Conservation (phyloP, 2,329 filamentous ascomycete species). For the Diatrype stigma region DNA sequence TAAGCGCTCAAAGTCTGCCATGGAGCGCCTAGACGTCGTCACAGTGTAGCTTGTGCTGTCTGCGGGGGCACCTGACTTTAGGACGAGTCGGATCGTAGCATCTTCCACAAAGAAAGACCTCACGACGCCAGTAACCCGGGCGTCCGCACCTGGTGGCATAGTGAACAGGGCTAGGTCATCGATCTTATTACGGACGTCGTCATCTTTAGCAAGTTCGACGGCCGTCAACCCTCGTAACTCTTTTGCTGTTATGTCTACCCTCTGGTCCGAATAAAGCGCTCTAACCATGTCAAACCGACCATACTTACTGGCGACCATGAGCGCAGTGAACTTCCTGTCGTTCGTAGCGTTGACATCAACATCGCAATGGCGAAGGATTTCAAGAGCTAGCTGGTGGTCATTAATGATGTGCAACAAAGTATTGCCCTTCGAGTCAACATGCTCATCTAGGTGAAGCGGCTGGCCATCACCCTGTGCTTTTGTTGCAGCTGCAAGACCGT, state of each 20-base stretch:
- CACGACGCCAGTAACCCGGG: constrained; percentile 86
- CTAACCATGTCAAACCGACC: constrained; percentile 91
- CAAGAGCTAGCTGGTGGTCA: constrained; percentile 70
- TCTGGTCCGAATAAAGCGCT: constrained; percentile 77
- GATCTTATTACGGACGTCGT: constrained; percentile 93
- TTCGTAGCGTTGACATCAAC: constrained; percentile 96
- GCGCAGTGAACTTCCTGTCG: constrained; percentile 87
- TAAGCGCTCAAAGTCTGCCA: constrained; percentile 87
- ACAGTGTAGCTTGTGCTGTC: constrained; percentile 81
- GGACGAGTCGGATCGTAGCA: constrained; percentile 82
- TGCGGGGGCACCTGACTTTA: constrained; percentile 91
- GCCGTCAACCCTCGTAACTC: constrained; percentile 88
- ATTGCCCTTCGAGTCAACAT: constrained; percentile 89
- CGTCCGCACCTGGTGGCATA: constrained; percentile 65
- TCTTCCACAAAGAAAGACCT: constrained; percentile 97
- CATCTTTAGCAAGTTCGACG: constrained; percentile 94
- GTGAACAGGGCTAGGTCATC: constrained; percentile 88
- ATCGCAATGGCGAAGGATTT: constrained; percentile 79
- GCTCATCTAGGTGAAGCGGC: constrained; percentile 85
- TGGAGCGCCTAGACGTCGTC: constrained; percentile 84
- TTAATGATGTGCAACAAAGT: constrained; percentile 95
- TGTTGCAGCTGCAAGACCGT: constrained; percentile 71
- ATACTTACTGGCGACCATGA: constrained; percentile 99
- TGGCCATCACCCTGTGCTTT: constrained; percentile 70
- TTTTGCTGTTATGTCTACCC: constrained; percentile 79